Evolutionary conservation across 768 basidiomycete genomes (phyloP).

Genomic region (Phanerochaete sordida): DNA sequence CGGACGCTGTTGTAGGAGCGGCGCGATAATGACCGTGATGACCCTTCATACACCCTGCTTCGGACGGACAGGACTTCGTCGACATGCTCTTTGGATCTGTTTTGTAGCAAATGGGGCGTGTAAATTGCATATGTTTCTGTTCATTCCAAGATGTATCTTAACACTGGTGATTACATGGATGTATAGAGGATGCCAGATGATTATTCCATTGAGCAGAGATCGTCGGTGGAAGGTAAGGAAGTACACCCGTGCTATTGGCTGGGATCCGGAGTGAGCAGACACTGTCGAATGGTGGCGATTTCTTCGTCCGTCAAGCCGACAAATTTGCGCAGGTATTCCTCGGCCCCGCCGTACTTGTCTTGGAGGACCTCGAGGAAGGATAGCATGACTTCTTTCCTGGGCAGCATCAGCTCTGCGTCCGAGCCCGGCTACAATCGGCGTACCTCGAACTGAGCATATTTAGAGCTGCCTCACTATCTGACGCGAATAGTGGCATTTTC

Average conservation of each 20-base stretch:
- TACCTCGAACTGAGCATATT: constrained; percentile 83
- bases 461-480: constrained; percentile 71
- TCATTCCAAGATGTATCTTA: not conserved
- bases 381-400: constrained; percentile 73
- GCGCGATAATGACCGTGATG: not conserved
- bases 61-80: not conserved
- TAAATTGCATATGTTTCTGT: not conserved
- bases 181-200: not conserved
- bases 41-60: not conserved
- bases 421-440: constrained; percentile 13
- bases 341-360: constrained; percentile 64
- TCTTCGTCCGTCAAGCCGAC: constrained; percentile 63
- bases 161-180: not conserved
- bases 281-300: constrained; percentile 51
- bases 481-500: constrained; percentile 70
- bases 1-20: not conserved
- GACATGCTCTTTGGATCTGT: not conserved
- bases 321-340: constrained; percentile 55
- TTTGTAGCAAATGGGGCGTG: not conserved
- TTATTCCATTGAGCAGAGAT: not conserved
- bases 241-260: not conserved
- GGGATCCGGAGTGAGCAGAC: constrained; percentile 33
- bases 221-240: not conserved
- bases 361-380: constrained; percentile 61
- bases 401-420: not conserved